These are phyloP conservation scores for Quercus phellos DNA, from an alignment of 331 rosid species.

Conservation along the genomic window DNA sequence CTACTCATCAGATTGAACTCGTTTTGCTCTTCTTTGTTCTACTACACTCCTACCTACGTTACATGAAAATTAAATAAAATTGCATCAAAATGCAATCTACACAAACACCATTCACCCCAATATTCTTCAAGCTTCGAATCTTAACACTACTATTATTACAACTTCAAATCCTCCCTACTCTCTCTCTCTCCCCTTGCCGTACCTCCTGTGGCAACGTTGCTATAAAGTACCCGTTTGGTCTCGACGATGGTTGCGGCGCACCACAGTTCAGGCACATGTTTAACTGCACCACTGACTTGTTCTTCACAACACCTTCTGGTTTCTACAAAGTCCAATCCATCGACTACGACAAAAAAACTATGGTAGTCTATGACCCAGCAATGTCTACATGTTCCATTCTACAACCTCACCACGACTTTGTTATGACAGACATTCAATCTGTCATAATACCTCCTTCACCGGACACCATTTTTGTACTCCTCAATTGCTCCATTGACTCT, in stretches of 20 bases:
- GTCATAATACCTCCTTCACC: conserved; percentile 81
- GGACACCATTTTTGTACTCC: conserved; percentile 74
- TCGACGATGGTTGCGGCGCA: conserved; percentile 89
- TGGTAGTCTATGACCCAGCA: conserved; percentile 72
- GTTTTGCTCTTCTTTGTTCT: neutral
- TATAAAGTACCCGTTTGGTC: conserved; percentile 69
- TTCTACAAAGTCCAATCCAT: conserved; percentile 79
- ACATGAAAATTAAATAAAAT: neutral
- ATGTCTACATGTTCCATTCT: conserved; percentile 95
- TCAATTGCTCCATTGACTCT: conserved; percentile 85
- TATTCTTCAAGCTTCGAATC: conserved; percentile 21
- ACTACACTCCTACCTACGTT: neutral
- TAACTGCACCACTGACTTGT: conserved; percentile 64
- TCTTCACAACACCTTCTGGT: conserved; percentile 82
- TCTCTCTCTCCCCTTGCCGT: conserved; percentile 54
- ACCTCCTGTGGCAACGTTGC: conserved; percentile 61
- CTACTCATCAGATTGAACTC: neutral
- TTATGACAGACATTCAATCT: conserved; percentile 65
- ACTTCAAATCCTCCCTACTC: conserved; percentile 19
- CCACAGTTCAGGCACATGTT: conserved; percentile 78
- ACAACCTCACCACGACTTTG: conserved; percentile 81
- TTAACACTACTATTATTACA: conserved; percentile 13
- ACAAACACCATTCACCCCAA: conserved; percentile 6
- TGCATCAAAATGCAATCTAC: conserved; percentile 21
- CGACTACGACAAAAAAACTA: conserved; percentile 47